Evolutionary conservation across 192 early-diverging fungal species (phyloP), one percentile per base, ranked within the genome.

Genomic region (Thamnidium elegans): DNA sequence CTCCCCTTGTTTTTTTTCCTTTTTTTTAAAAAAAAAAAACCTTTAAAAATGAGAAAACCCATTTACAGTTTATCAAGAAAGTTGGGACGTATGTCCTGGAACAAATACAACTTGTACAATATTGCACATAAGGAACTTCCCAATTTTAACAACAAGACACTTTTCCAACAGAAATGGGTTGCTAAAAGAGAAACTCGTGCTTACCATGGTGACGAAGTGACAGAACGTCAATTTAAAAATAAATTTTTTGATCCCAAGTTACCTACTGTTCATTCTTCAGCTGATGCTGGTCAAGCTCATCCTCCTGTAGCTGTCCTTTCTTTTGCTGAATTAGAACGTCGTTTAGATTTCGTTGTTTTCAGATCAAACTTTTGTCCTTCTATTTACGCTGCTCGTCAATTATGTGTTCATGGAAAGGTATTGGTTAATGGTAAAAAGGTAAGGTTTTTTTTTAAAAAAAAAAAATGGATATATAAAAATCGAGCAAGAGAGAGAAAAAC

Each of bases 81-180:
- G 62, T 85, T 96, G 52, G 81, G 94, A 55, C 90, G 94, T 62
- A 92, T 97, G 93, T 93, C 93, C 44, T 99, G 97, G 97, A 86
- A 94, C 82, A 88, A 88, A 69, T 85, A 87, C 79, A 97, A 96
- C 78, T 81, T 96, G 55, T 96, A 85, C 83, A 91, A 90, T 73
- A 83, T 95, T 53, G 79, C 84, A 20, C 73, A 76, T 17, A 85
- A 87, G 48, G 79, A 77, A 52, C 65, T 69, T 43, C 78, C 75
- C 26, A 80, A 88, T 50, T 55, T 83, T 23, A 30, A 73, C 52
- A 81, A 84, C 63, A 85, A 79, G 63, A 87, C 90, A 58, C 81
- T 94, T 20, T 99, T 88, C 78, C 93, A 97, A 79, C 92, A 95
- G 73, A 92, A 91, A 75, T 99, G 95, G 95, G 78, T 83, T 65